These are phyloP conservation scores for Tuber microsphaerosporum DNA, from an alignment of 495 filamentous ascomycete species.

Conservation along the genomic window DNA sequence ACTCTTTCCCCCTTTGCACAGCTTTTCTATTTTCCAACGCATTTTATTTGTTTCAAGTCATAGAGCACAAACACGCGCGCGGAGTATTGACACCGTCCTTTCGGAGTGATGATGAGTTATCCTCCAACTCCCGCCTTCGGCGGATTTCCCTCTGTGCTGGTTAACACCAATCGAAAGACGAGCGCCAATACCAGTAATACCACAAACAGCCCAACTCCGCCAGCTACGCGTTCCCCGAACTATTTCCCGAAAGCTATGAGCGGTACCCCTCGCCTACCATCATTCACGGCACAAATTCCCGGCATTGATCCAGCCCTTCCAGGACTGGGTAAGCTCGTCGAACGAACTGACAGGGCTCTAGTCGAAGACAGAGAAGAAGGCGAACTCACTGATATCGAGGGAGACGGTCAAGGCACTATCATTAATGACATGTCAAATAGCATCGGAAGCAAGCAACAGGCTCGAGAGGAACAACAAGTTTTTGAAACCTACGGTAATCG, in stretches of 20 bases:
- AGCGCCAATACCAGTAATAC: slow-evolving; percentile 28
- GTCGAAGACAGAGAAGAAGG: slow-evolving; percentile 40
- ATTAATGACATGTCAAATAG: not conserved
- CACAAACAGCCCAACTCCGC: slow-evolving; percentile 17
- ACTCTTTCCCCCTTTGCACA: slow-evolving; percentile 11
- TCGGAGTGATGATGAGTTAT: slow-evolving; percentile 52
- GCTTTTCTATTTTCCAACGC: not conserved
- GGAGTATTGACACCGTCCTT: slow-evolving; percentile 7
- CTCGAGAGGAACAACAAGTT: slow-evolving; percentile 6
- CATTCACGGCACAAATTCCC: slow-evolving; percentile 11
- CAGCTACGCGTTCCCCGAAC: slow-evolving; percentile 26
- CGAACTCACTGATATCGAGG: slow-evolving; percentile 37
- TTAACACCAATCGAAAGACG: slow-evolving; percentile 27
- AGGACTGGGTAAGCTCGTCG: slow-evolving; percentile 14
- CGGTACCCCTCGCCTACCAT: slow-evolving; percentile 23
- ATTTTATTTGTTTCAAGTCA: not conserved
- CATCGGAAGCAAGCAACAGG: slow-evolving; percentile 23
- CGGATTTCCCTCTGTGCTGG: slow-evolving; percentile 36
- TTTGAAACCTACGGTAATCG: not conserved
- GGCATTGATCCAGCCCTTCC: slow-evolving; percentile 18
- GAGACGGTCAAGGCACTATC: not conserved
- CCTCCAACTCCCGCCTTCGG: slow-evolving; percentile 51
- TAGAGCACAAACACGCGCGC: not conserved
- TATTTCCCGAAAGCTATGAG: slow-evolving; percentile 20
- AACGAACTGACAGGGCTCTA: slow-evolving; percentile 4